Conservation (phyloP, 1,139 yeast genomes). For the Hyphopichia pseudoburtonii region DNA sequence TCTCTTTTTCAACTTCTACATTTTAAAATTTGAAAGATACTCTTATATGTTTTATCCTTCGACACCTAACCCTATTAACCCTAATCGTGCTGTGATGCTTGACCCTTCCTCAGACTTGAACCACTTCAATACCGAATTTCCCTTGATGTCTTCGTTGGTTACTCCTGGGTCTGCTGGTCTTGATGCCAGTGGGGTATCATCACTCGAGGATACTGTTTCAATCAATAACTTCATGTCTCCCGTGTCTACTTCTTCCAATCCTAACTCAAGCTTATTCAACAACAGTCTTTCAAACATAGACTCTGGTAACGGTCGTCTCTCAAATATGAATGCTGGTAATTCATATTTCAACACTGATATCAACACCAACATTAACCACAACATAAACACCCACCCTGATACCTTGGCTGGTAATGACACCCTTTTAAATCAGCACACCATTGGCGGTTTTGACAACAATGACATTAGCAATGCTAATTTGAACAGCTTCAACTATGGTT, state of each 20-base stretch:
- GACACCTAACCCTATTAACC: conserved; percentile 9
- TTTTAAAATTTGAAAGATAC: neutral
- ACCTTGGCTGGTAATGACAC: too few relatives aligned
- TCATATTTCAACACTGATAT: too few relatives aligned
- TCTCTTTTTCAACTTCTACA: neutral
- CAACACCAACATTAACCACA: too few relatives aligned
- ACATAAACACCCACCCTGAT: too few relatives aligned
- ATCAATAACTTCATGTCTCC: neutral
- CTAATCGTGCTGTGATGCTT: conserved; percentile 20
- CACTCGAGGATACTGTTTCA: neutral
- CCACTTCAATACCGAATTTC: conserved; percentile 15
- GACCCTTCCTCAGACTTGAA: conserved; percentile 18
- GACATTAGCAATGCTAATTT: too few relatives aligned
- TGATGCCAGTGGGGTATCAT: neutral
- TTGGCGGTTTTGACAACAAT: too few relatives aligned
- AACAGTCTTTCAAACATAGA: neutral
- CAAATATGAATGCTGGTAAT: conserved; percentile 17
- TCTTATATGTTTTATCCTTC: conserved; percentile 11
- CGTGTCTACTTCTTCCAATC: neutral
- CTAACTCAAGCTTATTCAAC: neutral
- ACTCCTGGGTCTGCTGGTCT: neutral
- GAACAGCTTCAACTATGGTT: conserved; percentile 3
- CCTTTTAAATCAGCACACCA: too few relatives aligned
- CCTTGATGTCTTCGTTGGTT: conserved; percentile 5
- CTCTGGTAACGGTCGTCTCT: neutral